Conservation (phyloP, 176 grass and related monocot species). For the Aegilops sharonensis region DNA sequence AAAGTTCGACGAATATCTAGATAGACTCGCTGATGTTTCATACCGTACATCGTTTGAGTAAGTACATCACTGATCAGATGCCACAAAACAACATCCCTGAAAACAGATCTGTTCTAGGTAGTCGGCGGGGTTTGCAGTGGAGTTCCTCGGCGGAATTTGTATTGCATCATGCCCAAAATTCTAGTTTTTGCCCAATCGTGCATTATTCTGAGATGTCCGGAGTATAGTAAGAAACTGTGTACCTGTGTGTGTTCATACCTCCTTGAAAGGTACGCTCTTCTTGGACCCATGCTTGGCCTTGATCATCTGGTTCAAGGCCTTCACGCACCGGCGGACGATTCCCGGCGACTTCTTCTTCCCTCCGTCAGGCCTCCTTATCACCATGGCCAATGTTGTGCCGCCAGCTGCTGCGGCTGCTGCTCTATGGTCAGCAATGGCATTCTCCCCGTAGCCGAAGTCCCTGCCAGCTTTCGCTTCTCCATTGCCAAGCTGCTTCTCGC, state of each 20-base stretch:
- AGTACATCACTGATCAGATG: conserved; percentile 11
- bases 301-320: conserved; percentile 78
- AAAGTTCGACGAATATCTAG: not conserved
- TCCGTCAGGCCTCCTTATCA: conserved; percentile 39
- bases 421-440: conserved; percentile 9
- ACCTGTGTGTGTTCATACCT: conserved; percentile 25
- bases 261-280: conserved; percentile 53
- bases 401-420: conserved; percentile 11
- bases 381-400: conserved; percentile 36
- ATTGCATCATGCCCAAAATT: conserved; percentile 32
- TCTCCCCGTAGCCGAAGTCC: not conserved
- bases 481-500: conserved; percentile 54
- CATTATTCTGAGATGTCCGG: conserved; percentile 38
- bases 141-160: conserved; percentile 6
- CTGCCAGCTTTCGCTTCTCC: conserved; percentile 38
- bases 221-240: conserved; percentile 23
- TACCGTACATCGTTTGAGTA: not conserved
- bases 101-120: conserved; percentile 24
- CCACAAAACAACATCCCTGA: conserved; percentile 2
- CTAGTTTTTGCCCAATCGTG: not conserved
- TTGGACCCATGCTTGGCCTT: conserved; percentile 62
- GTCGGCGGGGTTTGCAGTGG: not conserved
- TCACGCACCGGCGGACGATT: conserved; percentile 59
- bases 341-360: conserved; percentile 53
- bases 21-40: not conserved